These are phyloP conservation scores for Candida loeiensis DNA, from an alignment of 805 yeast species.

Conservation along the genomic window DNA sequence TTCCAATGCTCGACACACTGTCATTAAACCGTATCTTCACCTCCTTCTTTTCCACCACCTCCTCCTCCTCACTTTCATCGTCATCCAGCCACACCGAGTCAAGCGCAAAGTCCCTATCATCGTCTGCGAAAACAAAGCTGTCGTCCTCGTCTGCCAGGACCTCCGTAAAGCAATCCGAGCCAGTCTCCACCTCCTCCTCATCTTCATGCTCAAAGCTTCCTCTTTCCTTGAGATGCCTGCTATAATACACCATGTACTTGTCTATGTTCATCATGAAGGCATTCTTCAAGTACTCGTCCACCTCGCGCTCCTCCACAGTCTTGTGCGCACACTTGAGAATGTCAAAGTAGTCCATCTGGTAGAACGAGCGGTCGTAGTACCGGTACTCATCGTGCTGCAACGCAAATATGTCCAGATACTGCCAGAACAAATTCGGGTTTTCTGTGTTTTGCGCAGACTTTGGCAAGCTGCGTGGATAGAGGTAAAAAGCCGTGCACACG, in stretches of 20 bases:
- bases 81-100: constrained; percentile 4
- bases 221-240: constrained; percentile 1
- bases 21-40: constrained; percentile 8
- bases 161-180: constrained; percentile 3
- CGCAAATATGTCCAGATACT: constrained; percentile 19
- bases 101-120: constrained; percentile 5
- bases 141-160: constrained; percentile 6
- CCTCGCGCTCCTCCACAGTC: constrained; percentile 7
- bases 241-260: constrained; percentile 12
- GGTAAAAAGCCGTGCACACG: constrained; percentile 5
- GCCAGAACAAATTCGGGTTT: constrained; percentile 16
- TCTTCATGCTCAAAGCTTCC: constrained; percentile 1
- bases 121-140: constrained; percentile 8
- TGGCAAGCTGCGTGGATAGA: constrained; percentile 3
- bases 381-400: constrained; percentile 16
- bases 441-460: constrained; percentile 5
- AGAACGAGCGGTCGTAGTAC: constrained; percentile 14
- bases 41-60: constrained; percentile 1
- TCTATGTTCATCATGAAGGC: constrained; percentile 20
- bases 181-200: background rate
- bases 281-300: constrained; percentile 12
- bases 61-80: constrained; percentile 5
- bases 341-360: constrained; percentile 10
- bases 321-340: constrained; percentile 11
- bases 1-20: constrained; percentile 7